Percentiles rank a stretch among this genome's conserved stretches.
These are phyloP conservation scores for Penicillium crystallinum DNA, from an alignment of 495 filamentous ascomycete species.

Conservation along the genomic window DNA sequence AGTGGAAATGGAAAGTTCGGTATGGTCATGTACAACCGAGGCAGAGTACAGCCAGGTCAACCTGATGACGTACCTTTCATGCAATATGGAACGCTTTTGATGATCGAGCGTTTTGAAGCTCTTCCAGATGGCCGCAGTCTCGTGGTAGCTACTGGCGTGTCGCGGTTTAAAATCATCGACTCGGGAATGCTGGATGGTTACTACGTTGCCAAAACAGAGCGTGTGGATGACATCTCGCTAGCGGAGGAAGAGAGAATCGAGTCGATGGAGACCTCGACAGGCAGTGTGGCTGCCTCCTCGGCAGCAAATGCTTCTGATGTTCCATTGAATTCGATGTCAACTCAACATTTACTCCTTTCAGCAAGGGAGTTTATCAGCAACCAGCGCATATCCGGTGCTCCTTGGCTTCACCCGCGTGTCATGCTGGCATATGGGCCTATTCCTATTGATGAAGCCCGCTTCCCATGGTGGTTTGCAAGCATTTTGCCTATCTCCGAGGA, in stretches of 20 bases:
- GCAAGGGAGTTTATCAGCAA: conserved; percentile 60
- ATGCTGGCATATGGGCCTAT: conserved; percentile 70
- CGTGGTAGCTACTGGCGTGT: conserved; percentile 67
- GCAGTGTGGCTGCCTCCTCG: conserved; percentile 12
- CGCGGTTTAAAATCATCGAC: conserved; percentile 65
- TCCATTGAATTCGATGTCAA: conserved; percentile 59
- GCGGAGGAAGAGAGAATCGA: conserved; percentile 75
- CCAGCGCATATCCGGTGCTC: conserved; percentile 59
- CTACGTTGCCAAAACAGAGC: conserved; percentile 64
- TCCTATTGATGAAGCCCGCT: conserved; percentile 67
- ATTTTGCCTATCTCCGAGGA: conserved; percentile 70
- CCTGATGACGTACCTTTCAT: conserved; percentile 57
- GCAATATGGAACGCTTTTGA: conserved; percentile 72
- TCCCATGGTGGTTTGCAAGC: conserved; percentile 89
- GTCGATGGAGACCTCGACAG: conserved; percentile 48
- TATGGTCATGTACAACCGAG: conserved; percentile 69
- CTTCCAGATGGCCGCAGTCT: conserved; percentile 77
- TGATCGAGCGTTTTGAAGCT: conserved; percentile 65
- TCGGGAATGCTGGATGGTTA: conserved; percentile 70
- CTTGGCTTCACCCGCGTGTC: conserved; percentile 68
- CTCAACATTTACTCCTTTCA: conserved; percentile 59
- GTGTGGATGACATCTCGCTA: conserved; percentile 72
- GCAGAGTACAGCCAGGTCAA: conserved; percentile 48
- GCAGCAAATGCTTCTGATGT: conserved; percentile 14
- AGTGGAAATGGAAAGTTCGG: conserved; percentile 68